Evolutionary conservation across 179 eudicot species (phyloP).

Genomic region (Silene vulgaris): DNA sequence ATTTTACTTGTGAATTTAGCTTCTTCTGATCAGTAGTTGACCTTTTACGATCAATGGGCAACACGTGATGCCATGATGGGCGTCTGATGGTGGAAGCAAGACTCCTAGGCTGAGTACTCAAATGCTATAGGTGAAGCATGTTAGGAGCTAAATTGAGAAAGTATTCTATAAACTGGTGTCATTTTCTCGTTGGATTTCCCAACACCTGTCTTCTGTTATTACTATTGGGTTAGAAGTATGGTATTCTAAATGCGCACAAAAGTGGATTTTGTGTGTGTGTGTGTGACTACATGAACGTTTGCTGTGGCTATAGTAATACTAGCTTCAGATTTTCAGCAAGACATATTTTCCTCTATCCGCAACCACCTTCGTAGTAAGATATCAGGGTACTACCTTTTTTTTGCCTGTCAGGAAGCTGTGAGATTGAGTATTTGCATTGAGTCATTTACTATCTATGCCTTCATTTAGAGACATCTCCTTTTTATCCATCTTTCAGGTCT

Average conservation of each 20-base stretch:
- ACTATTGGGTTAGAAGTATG: neutral
- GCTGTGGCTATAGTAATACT: neutral
- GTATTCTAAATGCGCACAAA: neutral
- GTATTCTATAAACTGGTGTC: neutral
- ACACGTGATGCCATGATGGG: neutral
- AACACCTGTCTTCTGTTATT: neutral
- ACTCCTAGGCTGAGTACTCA: neutral
- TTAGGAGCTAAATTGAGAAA: neutral
- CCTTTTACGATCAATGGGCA: neutral
- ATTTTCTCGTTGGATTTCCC: neutral
- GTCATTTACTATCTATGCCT: conserved; percentile 1
- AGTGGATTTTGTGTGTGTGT: neutral
- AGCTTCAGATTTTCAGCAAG: too few species aligned
- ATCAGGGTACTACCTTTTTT: neutral
- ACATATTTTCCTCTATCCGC: neutral
- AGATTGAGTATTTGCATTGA: neutral
- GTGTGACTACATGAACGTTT: neutral
- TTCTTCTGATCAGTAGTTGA: neutral
- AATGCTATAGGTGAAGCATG: neutral
- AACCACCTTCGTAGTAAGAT: neutral
- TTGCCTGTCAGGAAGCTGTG: neutral
- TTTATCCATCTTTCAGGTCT: neutral
- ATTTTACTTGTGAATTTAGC: neutral
- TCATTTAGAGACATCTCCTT: neutral
- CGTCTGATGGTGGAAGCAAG: neutral